Evolutionary conservation across 179 eudicot species (phyloP), one percentile per base, ranked within the genome.

Genomic region (Beta lomatogona): DNA sequence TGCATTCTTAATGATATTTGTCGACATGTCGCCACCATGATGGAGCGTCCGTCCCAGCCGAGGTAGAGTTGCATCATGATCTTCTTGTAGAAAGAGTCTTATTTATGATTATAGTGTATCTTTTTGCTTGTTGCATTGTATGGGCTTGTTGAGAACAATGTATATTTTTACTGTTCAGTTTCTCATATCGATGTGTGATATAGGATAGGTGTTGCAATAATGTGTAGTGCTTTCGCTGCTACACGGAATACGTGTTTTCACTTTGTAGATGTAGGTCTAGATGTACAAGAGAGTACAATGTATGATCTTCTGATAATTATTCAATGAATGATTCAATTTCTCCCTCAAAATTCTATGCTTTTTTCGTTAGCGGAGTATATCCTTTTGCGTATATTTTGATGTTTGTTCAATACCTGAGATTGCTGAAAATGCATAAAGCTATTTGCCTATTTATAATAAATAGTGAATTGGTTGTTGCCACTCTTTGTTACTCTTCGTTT

Each of bases 1-100:
- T 89, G 89, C 92, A 90, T 83, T 91, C 92, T 44, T 91, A 83
- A 78, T 83, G 50, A 78, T 65, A 68, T 54, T 83, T 71, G 80
- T 79, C 77, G 75, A 81, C 73, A 72, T 66, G 54, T 71, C 71
- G 81, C 80, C 80, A 71, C 82, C 83, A 78, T 76, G 75, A 73
- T 80, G 77, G 87, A 85, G 82, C 70, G 54, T 79, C 73, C 70
- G 58, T 79, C 73, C 73, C 75, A 83, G 81, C 86, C 81, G 64
- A 91, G 94, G 91, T 86, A 82, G 86, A 76, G 77, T 53, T 87
- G 46, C 65, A 69, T 87, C 86, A 41, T 79, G 75, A 57, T 78
- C 84, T 86, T 89, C 84, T 80, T 85, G 77, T 86, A 84, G 81
- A 86, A 86, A 81, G 54, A 71, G 73, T 67, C 46, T 59, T 71